A percentile compares a stretch with the other conserved stretches of the same genome.
These are phyloP conservation scores for Gastrolobium villosum DNA, from an alignment of 306 rosid genomes.

Conservation along the genomic window DNA sequence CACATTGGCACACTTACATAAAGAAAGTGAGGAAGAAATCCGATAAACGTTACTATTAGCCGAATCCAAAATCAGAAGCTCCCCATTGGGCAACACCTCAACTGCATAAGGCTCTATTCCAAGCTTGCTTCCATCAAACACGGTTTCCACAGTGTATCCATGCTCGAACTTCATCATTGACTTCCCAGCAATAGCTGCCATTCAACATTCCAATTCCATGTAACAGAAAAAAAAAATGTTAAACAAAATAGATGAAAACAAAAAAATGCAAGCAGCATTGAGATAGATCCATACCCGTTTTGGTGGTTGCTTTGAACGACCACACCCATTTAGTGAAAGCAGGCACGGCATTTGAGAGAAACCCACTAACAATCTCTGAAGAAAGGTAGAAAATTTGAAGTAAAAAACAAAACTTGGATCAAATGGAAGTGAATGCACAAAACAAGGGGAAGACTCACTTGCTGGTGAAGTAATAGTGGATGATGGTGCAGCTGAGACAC, in stretches of 20 bases:
- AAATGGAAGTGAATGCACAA: not conserved
- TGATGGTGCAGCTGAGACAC: constrained; percentile 61
- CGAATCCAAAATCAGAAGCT: constrained; percentile 88
- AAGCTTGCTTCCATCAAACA: constrained; percentile 97
- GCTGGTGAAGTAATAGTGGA: constrained; percentile 59
- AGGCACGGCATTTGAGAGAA: constrained; percentile 73
- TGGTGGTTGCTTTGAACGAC: constrained; percentile 83
- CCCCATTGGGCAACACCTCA: constrained; percentile 82
- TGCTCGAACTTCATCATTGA: constrained; percentile 91
- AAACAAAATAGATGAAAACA: not conserved
- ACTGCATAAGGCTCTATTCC: constrained; percentile 92
- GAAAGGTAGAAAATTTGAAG: constrained; percentile 39
- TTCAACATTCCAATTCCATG: constrained; percentile 47
- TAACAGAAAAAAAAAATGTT: not conserved
- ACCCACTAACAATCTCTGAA: constrained; percentile 77
- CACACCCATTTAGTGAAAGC: constrained; percentile 75
- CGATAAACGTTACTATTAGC: constrained; percentile 83
- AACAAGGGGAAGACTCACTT: constrained; percentile 58
- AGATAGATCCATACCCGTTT: constrained; percentile 72
- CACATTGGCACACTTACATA: constrained; percentile 69
- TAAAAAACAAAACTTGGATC: constrained; percentile 32
- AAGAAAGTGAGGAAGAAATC: constrained; percentile 82
- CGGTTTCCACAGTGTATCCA: constrained; percentile 90
- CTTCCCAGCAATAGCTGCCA: constrained; percentile 71
- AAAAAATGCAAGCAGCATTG: constrained; percentile 28